These are phyloP conservation scores for Simplicillium aogashimaense DNA, from an alignment of 2,329 filamentous ascomycete genomes.

Conservation along the genomic window DNA sequence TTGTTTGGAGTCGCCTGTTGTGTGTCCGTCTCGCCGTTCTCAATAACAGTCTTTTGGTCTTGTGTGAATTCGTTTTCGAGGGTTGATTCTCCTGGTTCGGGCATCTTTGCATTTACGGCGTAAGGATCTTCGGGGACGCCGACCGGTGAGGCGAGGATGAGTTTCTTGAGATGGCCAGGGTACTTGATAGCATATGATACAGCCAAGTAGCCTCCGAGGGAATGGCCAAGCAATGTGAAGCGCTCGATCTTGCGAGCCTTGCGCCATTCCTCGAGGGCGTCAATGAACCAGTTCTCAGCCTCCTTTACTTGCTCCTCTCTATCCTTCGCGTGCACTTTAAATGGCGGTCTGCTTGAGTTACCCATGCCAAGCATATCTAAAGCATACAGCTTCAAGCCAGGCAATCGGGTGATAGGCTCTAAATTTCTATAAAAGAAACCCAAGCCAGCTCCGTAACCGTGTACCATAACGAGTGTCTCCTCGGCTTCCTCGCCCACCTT, in stretches of 20 bases:
- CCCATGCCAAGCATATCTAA: conserved; percentile 96
- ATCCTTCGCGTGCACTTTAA: conserved; percentile 77
- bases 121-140: conserved; percentile 93
- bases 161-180: conserved; percentile 85
- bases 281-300: conserved; percentile 92
- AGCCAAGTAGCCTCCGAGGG: conserved; percentile 87
- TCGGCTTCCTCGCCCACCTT: conserved; percentile 68
- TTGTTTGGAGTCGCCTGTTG: conserved; percentile 11
- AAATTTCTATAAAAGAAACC: conserved; percentile 99
- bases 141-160: conserved; percentile 89
- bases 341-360: conserved; percentile 71
- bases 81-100: conserved; percentile 64
- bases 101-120: conserved; percentile 70
- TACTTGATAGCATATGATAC: conserved; percentile 96
- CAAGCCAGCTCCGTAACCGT: conserved; percentile 91
- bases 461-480: conserved; percentile 87
- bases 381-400: conserved; percentile 83
- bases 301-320: conserved; percentile 72
- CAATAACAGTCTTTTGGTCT: conserved; percentile 48
- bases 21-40: conserved; percentile 19
- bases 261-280: conserved; percentile 94
- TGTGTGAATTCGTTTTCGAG: conserved; percentile 71
- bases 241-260: conserved; percentile 79
- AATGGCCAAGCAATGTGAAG: conserved; percentile 90
- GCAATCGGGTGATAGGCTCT: conserved; percentile 67